These are phyloP conservation scores for Isabelozyma rhagii DNA, from an alignment of 805 yeast species.

Conservation along the genomic window DNA sequence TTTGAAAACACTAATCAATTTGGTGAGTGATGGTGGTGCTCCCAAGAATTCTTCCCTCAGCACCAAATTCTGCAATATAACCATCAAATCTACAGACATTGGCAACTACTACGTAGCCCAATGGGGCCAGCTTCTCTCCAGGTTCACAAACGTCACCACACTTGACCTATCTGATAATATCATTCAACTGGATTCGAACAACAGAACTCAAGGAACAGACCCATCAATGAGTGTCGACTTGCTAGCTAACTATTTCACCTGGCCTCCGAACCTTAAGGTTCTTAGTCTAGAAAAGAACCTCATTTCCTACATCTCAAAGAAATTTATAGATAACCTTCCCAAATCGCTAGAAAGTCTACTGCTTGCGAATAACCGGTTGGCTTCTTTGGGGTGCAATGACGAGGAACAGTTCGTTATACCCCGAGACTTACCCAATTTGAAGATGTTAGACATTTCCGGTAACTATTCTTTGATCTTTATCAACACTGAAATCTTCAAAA, in stretches of 20 bases:
- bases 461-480: constrained; percentile 11
- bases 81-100: constrained; percentile 30
- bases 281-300: constrained; percentile 24
- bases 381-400: neutral
- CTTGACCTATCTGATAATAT: constrained; percentile 27
- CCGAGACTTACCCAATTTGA: constrained; percentile 16
- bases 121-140: constrained; percentile 29
- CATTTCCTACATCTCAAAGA: constrained; percentile 14
- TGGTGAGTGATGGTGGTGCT: neutral
- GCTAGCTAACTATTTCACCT: constrained; percentile 8
- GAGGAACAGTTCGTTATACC: constrained; percentile 3
- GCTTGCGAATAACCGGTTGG: constrained; percentile 16
- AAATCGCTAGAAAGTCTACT: constrained; percentile 19
- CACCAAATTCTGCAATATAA: constrained; percentile 15
- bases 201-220: neutral
- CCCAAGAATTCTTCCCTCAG: constrained; percentile 8
- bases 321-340: constrained; percentile 24
- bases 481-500: constrained; percentile 10
- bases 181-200: constrained; percentile 8
- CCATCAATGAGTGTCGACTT: constrained; percentile 1
- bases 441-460: constrained; percentile 9
- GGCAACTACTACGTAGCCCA: constrained; percentile 26
- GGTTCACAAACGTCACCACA: constrained; percentile 15
- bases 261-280: constrained; percentile 21
- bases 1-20: constrained; percentile 23